These are phyloP conservation scores for Przewalskia tangutica DNA, from an alignment of 257 asterid genomes.

Conservation along the genomic window DNA sequence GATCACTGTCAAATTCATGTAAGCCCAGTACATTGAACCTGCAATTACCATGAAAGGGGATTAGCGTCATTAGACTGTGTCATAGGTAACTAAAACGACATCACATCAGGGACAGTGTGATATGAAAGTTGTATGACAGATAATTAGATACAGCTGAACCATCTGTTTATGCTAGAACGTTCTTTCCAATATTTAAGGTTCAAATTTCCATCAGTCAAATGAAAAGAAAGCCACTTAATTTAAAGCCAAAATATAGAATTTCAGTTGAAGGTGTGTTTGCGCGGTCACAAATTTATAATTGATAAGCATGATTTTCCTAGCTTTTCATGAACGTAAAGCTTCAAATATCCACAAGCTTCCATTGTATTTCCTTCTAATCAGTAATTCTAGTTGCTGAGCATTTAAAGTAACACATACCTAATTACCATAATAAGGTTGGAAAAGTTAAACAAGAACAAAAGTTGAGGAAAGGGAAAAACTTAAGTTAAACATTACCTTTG, in stretches of 20 bases:
- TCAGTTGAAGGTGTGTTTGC: background rate
- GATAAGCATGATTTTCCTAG: background rate
- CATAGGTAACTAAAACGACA: background rate
- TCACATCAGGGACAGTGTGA: background rate
- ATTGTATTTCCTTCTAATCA: background rate
- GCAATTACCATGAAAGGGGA: constrained; percentile 23
- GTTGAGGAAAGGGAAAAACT: constrained; percentile 9
- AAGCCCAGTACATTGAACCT: constrained; percentile 93
- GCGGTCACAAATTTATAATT: background rate
- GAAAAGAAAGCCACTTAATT: background rate
- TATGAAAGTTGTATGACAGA: background rate
- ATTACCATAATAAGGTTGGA: background rate
- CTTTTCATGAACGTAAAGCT: background rate
- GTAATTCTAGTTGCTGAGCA: background rate
- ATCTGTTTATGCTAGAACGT: background rate
- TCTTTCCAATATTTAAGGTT: background rate
- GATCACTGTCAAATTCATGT: constrained; percentile 95
- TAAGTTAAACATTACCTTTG: constrained; percentile 47
- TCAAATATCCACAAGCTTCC: background rate
- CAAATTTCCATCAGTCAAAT: background rate
- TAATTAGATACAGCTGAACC: background rate
- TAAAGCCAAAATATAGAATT: background rate
- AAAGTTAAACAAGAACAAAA: background rate
- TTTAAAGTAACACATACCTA: background rate
- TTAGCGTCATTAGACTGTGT: background rate